Evolutionary conservation across 495 filamentous ascomycete species (phyloP).

Genomic region (Acidomyces sp.): DNA sequence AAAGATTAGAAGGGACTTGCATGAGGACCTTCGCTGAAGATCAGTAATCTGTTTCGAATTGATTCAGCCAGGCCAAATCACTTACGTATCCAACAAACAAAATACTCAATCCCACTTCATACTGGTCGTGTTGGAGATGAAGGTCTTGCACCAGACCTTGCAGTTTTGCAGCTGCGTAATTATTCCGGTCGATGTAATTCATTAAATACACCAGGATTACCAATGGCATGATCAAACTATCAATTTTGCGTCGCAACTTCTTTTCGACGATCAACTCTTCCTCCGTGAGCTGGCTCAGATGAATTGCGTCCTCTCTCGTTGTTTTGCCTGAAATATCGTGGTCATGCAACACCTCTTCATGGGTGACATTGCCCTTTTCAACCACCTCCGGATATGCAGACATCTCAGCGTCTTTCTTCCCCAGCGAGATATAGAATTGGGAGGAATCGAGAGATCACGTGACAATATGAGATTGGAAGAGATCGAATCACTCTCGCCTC

Average conservation of each 20-base stretch:
- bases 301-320: constrained; percentile 34
- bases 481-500: too few relatives aligned
- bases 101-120: constrained; percentile 37
- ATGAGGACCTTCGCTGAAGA: constrained; percentile 7
- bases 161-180: constrained; percentile 35
- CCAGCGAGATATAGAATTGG: background rate
- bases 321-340: constrained; percentile 31
- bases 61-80: background rate
- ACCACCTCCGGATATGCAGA: background rate
- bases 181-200: constrained; percentile 46
- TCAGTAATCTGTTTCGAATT: background rate
- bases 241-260: constrained; percentile 37
- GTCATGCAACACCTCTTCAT: constrained; percentile 21
- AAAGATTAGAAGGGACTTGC: constrained; percentile 45
- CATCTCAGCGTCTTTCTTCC: background rate
- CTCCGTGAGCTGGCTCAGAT: constrained; percentile 30
- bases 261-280: constrained; percentile 38
- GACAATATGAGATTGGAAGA: too few relatives aligned
- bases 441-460: too few relatives aligned
- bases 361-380: constrained; percentile 1
- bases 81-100: constrained; percentile 42
- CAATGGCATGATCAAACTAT: constrained; percentile 41
- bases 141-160: constrained; percentile 29
- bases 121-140: constrained; percentile 30
- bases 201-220: constrained; percentile 44